These are phyloP conservation scores for Parathielavia appendiculata DNA, from an alignment of 495 filamentous ascomycete genomes.

Conservation along the genomic window DNA sequence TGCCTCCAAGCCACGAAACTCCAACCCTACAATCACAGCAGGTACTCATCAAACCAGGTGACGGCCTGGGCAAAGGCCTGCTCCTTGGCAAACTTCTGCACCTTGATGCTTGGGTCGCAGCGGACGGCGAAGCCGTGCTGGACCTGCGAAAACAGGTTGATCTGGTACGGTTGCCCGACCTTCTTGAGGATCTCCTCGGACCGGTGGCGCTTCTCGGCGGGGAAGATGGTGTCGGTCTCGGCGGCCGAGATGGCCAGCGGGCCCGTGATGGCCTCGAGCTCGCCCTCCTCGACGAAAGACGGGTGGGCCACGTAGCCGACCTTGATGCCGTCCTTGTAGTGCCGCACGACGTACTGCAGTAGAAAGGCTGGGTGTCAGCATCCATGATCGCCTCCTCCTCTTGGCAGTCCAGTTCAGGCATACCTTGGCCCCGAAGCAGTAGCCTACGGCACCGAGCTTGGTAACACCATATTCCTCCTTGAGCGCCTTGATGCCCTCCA, in stretches of 20 bases:
- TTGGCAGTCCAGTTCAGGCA: not conserved
- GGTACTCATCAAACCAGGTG: constrained; percentile 62
- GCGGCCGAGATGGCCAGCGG: constrained; percentile 73
- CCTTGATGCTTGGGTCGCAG: constrained; percentile 54
- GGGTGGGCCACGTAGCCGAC: constrained; percentile 74
- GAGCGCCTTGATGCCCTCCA: constrained; percentile 43
- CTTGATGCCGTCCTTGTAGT: constrained; percentile 46
- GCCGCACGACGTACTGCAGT: constrained; percentile 41
- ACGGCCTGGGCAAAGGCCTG: constrained; percentile 78
- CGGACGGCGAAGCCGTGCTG: constrained; percentile 77
- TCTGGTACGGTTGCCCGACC: constrained; percentile 65
- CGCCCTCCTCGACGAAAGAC: constrained; percentile 67
- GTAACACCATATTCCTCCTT: constrained; percentile 51
- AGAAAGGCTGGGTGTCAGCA: not conserved
- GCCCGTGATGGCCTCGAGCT: constrained; percentile 63
- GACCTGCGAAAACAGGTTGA: constrained; percentile 73
- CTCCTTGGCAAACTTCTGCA: constrained; percentile 74
- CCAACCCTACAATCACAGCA: constrained; percentile 27
- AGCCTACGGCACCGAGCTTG: constrained; percentile 67
- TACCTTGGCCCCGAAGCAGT: constrained; percentile 71
- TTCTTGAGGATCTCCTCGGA: constrained; percentile 53
- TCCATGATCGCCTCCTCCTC: not conserved
- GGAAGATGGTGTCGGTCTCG: constrained; percentile 78
- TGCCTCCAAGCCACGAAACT: not conserved
- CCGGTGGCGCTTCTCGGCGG: constrained; percentile 61